A percentile compares a stretch with the other conserved stretches of the same genome.
Evolutionary conservation across 2,329 filamentous ascomycete genomes (phyloP).

Genomic region (Monilinia aucupariae): DNA sequence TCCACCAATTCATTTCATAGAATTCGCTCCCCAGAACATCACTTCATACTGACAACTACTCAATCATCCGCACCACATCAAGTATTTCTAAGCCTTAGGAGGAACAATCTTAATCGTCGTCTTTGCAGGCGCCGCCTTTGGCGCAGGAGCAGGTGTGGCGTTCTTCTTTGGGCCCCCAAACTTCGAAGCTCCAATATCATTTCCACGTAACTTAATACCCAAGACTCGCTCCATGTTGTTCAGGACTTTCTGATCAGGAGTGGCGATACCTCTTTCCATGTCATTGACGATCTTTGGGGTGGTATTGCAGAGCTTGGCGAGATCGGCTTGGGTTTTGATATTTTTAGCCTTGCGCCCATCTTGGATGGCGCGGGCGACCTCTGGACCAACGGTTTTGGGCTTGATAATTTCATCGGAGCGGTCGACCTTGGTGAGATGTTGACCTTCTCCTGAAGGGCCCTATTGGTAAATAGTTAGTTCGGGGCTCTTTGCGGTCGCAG

Average conservation of each 20-base stretch:
- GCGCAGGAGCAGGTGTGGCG: background rate
- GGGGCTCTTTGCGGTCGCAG: background rate
- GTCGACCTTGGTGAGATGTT: conserved; percentile 96
- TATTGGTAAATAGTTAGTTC: conserved; percentile 20
- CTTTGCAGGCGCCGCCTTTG: conserved; percentile 21
- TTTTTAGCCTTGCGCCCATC: conserved; percentile 73
- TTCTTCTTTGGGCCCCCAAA: conserved; percentile 49
- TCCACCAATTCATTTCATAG: background rate
- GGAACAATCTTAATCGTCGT: conserved; percentile 12
- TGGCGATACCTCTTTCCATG: conserved; percentile 74
- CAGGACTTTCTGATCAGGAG: conserved; percentile 80
- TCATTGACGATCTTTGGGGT: conserved; percentile 73
- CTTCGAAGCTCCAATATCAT: conserved; percentile 78
- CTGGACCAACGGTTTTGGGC: conserved; percentile 80
- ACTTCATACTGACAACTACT: background rate
- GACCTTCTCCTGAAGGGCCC: conserved; percentile 57
- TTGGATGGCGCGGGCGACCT: conserved; percentile 77
- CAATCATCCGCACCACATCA: background rate
- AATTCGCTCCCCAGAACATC: background rate
- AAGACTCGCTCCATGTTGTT: conserved; percentile 73
- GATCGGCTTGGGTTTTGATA: conserved; percentile 87
- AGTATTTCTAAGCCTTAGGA: background rate
- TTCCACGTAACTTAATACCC: conserved; percentile 81
- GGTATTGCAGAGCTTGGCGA: conserved; percentile 84
- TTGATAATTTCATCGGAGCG: conserved; percentile 96